Evolutionary conservation across 2,329 filamentous ascomycete genomes (phyloP).

Genomic region (Emmonsia crescens): DNA sequence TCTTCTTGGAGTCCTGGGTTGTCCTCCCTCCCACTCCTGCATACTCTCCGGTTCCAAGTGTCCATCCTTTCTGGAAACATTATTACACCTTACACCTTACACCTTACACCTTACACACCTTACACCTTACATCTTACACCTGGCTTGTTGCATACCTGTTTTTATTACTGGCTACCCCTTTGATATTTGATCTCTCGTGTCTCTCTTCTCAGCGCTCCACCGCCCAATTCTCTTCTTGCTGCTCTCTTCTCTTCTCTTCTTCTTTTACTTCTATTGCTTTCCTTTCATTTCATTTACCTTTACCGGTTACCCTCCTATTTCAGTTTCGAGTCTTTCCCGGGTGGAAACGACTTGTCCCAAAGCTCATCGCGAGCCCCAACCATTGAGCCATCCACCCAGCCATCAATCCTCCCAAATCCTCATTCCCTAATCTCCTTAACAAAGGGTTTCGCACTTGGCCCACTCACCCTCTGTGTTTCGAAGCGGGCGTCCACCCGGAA

Average conservation of each 20-base stretch:
- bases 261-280: conserved; percentile 5
- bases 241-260: conserved; percentile 1
- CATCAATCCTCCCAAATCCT: background rate
- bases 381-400: background rate
- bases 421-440: background rate
- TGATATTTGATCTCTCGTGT: conserved; percentile 5
- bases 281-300: conserved; percentile 8
- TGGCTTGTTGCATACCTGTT: conserved; percentile 15
- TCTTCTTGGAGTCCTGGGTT: background rate
- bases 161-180: background rate
- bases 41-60: conserved; percentile 10
- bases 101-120: background rate
- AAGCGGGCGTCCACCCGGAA: background rate
- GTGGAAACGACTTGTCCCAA: conserved; percentile 29
- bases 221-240: background rate
- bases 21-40: conserved; percentile 7
- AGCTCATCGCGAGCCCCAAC: conserved; percentile 11
- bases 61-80: background rate
- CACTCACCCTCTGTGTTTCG: background rate
- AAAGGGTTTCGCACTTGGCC: background rate
- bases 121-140: background rate
- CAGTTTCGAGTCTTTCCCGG: conserved; percentile 26
- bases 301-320: conserved; percentile 5
- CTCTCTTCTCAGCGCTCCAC: conserved; percentile 3
- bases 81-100: background rate